Conservation (phyloP, 192 early-diverging fungal genomes). For the Phlyctochytrium bullatum region DNA sequence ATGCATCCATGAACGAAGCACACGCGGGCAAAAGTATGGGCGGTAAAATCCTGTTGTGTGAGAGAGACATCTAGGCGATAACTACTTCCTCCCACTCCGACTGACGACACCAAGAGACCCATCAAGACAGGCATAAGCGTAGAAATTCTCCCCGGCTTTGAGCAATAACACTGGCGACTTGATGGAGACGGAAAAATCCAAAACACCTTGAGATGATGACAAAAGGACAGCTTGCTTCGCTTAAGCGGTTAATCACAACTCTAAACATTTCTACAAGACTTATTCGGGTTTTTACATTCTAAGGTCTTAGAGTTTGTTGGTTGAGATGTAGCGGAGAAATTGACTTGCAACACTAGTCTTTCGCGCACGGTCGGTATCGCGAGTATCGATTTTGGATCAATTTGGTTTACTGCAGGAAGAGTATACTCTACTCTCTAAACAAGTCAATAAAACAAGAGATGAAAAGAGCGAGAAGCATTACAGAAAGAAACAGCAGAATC, state of each 20-base stretch:
- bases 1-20: slow-evolving; percentile 56
- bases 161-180: slow-evolving; percentile 57
- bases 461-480: too few species aligned
- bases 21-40: slow-evolving; percentile 62
- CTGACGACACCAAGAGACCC: slow-evolving; percentile 63
- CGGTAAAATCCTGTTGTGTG: slow-evolving; percentile 59
- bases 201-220: slow-evolving; percentile 22
- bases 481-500: too few species aligned
- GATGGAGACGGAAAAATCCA: slow-evolving; percentile 62
- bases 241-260: too few species aligned
- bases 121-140: slow-evolving; percentile 65
- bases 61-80: slow-evolving; percentile 15
- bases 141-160: slow-evolving; percentile 56
- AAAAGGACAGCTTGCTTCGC: too few species aligned
- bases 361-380: too few species aligned
- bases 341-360: not conserved
- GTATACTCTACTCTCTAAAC: too few species aligned
- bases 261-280: too few species aligned
- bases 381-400: too few species aligned
- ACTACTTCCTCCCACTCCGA: slow-evolving; percentile 67
- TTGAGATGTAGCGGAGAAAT: not conserved
- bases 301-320: slow-evolving; percentile 15
- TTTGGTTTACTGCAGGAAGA: too few species aligned
- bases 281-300: slow-evolving; percentile 27
- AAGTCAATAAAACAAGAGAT: too few species aligned